These are phyloP conservation scores for Crotalaria pallida DNA, from an alignment of 306 rosid genomes.

Conservation along the genomic window DNA sequence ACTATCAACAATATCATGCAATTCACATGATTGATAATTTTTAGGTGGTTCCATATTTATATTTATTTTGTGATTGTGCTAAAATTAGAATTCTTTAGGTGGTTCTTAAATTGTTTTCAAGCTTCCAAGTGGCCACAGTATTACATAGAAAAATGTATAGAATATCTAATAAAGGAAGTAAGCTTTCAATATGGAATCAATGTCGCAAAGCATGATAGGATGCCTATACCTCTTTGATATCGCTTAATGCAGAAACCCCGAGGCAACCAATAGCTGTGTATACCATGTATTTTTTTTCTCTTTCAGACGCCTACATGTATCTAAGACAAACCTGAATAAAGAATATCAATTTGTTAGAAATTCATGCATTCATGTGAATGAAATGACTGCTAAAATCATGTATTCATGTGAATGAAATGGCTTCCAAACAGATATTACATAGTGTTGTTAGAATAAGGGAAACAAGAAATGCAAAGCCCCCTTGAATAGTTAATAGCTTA, in stretches of 20 bases:
- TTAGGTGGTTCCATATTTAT: not conserved
- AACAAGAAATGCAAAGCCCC: constrained; percentile 11
- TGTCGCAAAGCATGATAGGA: not conserved
- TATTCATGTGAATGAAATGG: too few species aligned
- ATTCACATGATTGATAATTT: not conserved
- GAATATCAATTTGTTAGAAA: constrained; percentile 18
- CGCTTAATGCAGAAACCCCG: constrained; percentile 55
- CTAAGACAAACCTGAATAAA: constrained; percentile 54
- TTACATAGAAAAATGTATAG: constrained; percentile 9
- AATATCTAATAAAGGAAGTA: not conserved
- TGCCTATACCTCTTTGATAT: constrained; percentile 54
- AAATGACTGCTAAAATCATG: not conserved
- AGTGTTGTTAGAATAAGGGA: not conserved
- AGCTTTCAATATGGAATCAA: not conserved
- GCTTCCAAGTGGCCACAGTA: not conserved
- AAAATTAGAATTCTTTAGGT: not conserved
- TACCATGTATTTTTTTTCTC: constrained; percentile 63
- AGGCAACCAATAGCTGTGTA: constrained; percentile 72
- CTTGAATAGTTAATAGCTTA: not conserved
- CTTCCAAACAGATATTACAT: not conserved
- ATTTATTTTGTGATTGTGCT: not conserved
- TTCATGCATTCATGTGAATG: not conserved
- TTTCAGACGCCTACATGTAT: constrained; percentile 44
- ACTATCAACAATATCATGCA: not conserved
- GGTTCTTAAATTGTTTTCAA: not conserved